These are phyloP conservation scores for Colletotrichum paranaense DNA, from an alignment of 2,329 filamentous ascomycete genomes.

Conservation along the genomic window DNA sequence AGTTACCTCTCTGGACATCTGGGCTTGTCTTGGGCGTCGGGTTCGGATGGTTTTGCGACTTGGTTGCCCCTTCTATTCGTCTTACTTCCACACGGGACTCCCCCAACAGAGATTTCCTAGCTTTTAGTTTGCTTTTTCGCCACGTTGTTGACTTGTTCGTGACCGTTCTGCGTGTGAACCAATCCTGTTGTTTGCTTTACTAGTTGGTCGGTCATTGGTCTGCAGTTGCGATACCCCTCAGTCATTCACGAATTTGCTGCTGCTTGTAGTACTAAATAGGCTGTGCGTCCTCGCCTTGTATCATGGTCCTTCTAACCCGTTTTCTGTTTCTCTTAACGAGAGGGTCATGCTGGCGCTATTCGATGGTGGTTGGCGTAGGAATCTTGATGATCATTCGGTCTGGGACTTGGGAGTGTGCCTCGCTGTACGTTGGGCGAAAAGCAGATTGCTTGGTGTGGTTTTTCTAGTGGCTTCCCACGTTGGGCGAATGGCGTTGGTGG, in stretches of 20 bases:
- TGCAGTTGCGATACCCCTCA: slow-evolving; percentile 14
- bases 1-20: slow-evolving; percentile 25
- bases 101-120: slow-evolving; percentile 36
- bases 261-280: background rate
- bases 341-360: background rate
- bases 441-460: background rate
- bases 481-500: slow-evolving; percentile 6
- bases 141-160: slow-evolving; percentile 25
- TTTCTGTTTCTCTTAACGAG: background rate
- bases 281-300: background rate
- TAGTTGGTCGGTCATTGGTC: background rate
- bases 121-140: slow-evolving; percentile 31
- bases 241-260: slow-evolving; percentile 2
- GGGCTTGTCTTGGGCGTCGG: slow-evolving; percentile 32
- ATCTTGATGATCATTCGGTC: background rate
- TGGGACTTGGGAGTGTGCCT: background rate
- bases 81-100: slow-evolving; percentile 28
- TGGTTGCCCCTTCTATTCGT: slow-evolving; percentile 31
- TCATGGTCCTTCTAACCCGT: background rate
- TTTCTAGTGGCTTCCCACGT: background rate
- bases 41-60: slow-evolving; percentile 26
- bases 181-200: slow-evolving; percentile 10
- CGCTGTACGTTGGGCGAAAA: background rate
- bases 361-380: background rate
- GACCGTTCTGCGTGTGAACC: slow-evolving; percentile 27